These are phyloP conservation scores for Pseudocercospora pini-densiflorae DNA, from an alignment of 2,329 filamentous ascomycete genomes.

Conservation along the genomic window DNA sequence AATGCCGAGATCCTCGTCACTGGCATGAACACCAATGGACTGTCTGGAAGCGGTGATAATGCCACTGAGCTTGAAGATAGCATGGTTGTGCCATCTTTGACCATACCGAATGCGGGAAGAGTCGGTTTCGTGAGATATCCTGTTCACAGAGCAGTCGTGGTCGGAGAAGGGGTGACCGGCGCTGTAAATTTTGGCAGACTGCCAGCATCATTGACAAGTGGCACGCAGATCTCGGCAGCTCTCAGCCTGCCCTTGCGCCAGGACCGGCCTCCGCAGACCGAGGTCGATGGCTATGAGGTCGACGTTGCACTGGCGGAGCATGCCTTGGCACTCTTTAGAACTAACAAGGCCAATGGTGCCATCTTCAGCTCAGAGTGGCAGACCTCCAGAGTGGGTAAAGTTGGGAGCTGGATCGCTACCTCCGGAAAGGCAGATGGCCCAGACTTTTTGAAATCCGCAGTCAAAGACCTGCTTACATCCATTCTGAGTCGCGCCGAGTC, in stretches of 20 bases:
- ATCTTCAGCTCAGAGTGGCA: conserved; percentile 43
- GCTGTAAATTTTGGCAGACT: conserved; percentile 59
- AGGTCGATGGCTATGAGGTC: conserved; percentile 48
- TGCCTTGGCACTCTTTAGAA: conserved; percentile 57
- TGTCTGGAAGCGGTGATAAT: conserved; percentile 31
- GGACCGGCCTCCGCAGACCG: conserved; percentile 50
- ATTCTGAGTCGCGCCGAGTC: conserved; percentile 62
- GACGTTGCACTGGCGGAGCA: conserved; percentile 66
- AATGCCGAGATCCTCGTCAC: conserved; percentile 68
- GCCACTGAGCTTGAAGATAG: conserved; percentile 60
- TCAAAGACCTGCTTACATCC: conserved; percentile 70
- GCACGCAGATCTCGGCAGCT: conserved; percentile 56
- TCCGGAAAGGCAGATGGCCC: conserved; percentile 34
- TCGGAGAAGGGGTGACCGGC: conserved; percentile 73
- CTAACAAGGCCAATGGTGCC: conserved; percentile 40
- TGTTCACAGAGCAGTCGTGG: conserved; percentile 78
- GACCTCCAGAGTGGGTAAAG: conserved; percentile 34
- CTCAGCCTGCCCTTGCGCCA: conserved; percentile 58
- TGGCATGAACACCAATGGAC: conserved; percentile 53
- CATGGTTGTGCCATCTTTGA: conserved; percentile 74
- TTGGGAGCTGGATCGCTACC: conserved; percentile 34
- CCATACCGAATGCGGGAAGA: conserved; percentile 66
- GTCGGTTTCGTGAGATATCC: conserved; percentile 74
- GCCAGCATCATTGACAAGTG: conserved; percentile 37
- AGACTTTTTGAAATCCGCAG: conserved; percentile 62